phyloP scores from a whole-genome alignment of 164 flowering plant species.

The Vitis rotundifolia region DNA sequence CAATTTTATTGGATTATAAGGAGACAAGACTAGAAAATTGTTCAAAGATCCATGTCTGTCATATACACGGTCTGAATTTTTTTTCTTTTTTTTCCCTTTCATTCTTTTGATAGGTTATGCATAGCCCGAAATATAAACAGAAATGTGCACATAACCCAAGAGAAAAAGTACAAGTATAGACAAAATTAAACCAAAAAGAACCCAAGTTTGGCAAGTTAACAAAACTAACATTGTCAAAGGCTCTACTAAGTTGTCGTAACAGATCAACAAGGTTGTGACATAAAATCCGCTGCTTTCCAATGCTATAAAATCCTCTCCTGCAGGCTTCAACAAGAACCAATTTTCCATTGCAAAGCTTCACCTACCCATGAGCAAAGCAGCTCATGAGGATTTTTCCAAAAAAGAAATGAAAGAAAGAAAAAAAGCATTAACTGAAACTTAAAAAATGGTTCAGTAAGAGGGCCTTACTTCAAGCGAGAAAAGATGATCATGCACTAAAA shows the following conservation, averaged over 20 bases:
- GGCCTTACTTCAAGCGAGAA: conserved; percentile 78
- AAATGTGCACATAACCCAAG: background rate
- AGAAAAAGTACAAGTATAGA: background rate
- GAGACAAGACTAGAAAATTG: too few relatives aligned
- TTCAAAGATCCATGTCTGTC: too few relatives aligned
- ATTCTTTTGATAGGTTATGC: too few relatives aligned
- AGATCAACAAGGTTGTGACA: conserved; percentile 90
- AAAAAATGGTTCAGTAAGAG: background rate
- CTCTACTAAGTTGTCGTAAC: conserved; percentile 85
- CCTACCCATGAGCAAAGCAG: conserved; percentile 39
- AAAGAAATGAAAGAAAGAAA: background rate
- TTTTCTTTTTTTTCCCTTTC: too few relatives aligned
- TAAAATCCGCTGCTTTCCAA: conserved; percentile 73
- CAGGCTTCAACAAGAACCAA: conserved; percentile 71
- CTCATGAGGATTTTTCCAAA: background rate
- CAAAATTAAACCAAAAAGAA: background rate
- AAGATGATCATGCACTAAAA: conserved; percentile 52
- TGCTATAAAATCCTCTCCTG: conserved; percentile 70
- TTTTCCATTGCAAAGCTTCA: conserved; percentile 96
- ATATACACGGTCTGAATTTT: too few relatives aligned
- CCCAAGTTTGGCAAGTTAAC: background rate
- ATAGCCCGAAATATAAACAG: background rate
- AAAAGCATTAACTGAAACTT: background rate
- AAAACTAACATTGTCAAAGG: conserved; percentile 78
- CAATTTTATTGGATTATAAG: too few relatives aligned